Base-by-base conservation (phyloP, 1,284 basidiomycete species). In the Naganishia liquefaciens region DNA sequence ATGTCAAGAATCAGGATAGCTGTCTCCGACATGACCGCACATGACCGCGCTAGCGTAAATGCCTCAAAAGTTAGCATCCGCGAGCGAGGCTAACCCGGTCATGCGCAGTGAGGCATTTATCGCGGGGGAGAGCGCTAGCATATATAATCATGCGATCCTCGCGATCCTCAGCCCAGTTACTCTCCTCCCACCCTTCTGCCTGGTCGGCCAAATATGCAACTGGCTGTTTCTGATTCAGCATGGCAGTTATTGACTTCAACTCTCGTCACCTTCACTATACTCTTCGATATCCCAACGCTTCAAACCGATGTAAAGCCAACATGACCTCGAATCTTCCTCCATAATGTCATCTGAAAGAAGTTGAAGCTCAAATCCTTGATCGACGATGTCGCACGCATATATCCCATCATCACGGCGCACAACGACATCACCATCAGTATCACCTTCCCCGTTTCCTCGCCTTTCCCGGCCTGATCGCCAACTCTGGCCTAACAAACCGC, bases 401-500 rank as follows among this genome's bases (percentile, higher is more conserved):
- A 10, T 19, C 13, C 43, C 19, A 13, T 9, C 43, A 44, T 19
- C 43, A 44, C n/a, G 21, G 7, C 13, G 2, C 43, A 5, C 43
- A 44, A 44, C 43, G 15, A 13, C 6, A 44, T 44, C 17, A 7
- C 15, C 43, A n/a, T 19, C 13, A 19, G 9, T 17, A 6, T 7
- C 43, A 2, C 43, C 2, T 11, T 44, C 43, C 7, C 9, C 43
- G 17, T 17, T 9, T 9, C 43, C 5, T 47, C 46, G 46, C 46
- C 46, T 5, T 44, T 13, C 25, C 11, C n/a, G 46, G 3, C 40
- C 2, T 5, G 23, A 21, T 54, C 19, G 21, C 54, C 54, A 44
- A 55, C 54, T 55, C 54, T 55, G 54, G 54, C 54, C 54, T 21
- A 25, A 28, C 39, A 55, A 55, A 55, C 46, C 46, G n/a, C 46